phyloP scores from a whole-genome alignment of 1,284 basidiomycete species.

The Amylostereum areolatum region DNA sequence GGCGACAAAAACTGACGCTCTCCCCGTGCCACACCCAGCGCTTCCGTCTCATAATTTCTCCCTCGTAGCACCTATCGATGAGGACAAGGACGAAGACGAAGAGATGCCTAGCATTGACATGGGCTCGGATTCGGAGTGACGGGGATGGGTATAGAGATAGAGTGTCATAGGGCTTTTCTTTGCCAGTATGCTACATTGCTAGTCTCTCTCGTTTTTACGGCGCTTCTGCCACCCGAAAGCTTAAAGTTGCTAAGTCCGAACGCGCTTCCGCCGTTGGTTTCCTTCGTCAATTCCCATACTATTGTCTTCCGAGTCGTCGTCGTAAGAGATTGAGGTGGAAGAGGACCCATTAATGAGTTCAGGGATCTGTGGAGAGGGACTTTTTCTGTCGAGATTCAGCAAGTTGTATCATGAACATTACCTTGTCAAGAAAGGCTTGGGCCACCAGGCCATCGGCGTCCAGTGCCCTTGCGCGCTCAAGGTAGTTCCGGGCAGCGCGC shows the following conservation, averaged over 20 bases:
- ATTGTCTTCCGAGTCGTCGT: slow-evolving; percentile 42
- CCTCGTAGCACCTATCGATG: slow-evolving; percentile 17
- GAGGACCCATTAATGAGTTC: too few species aligned
- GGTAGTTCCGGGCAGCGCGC: slow-evolving; percentile 55
- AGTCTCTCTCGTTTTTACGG: too few species aligned
- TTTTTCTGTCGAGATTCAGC: too few species aligned
- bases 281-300: slow-evolving; percentile 22
- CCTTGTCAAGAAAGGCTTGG: slow-evolving; percentile 42
- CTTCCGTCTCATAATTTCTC: slow-evolving; percentile 2
- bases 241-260: slow-evolving; percentile 3
- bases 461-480: slow-evolving; percentile 54
- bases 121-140: slow-evolving; percentile 39
- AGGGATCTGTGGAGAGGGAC: too few species aligned
- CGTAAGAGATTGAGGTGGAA: not conserved
- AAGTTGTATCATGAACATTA: too few species aligned
- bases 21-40: slow-evolving; percentile 1
- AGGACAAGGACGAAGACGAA: slow-evolving; percentile 40
- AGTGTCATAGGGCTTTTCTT: too few species aligned
- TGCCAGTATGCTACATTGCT: too few species aligned
- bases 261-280: slow-evolving; percentile 22
- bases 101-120: slow-evolving; percentile 51
- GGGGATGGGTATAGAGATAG: too few species aligned
- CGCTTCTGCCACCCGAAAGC: not conserved
- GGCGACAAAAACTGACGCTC: not conserved
- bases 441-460: slow-evolving; percentile 56